Percentiles rank a stretch among this genome's conserved stretches.
These are phyloP conservation scores for Fusarium agapanthi DNA, from an alignment of 2,329 filamentous ascomycete species.

Conservation along the genomic window DNA sequence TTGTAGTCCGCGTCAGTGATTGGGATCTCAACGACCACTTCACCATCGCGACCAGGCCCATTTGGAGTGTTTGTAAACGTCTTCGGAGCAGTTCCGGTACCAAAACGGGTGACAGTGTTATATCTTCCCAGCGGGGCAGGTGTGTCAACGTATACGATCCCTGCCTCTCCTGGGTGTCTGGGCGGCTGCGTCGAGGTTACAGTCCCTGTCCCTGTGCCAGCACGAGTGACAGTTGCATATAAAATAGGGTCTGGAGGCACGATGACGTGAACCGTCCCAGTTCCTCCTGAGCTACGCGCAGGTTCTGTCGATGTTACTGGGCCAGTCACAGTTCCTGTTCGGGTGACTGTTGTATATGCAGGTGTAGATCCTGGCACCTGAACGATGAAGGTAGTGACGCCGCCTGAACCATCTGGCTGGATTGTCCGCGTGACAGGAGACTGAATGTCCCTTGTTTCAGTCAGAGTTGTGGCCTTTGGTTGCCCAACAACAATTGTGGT, in stretches of 20 bases:
- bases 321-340: accelerated
- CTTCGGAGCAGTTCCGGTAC: background rate
- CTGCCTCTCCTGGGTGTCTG: background rate
- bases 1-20: background rate
- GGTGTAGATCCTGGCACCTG: background rate
- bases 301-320: background rate
- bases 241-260: background rate
- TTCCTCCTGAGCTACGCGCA: background rate
- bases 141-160: background rate
- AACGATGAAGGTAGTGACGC: background rate
- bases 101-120: background rate
- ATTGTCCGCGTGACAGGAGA: background rate
- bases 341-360: background rate
- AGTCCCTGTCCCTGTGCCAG: background rate
- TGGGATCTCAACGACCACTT: background rate
- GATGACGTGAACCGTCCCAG: background rate
- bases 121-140: background rate
- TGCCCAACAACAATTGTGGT: background rate
- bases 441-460: background rate
- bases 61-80: background rate
- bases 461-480: background rate
- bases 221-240: background rate
- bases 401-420: background rate
- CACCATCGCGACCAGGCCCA: background rate
- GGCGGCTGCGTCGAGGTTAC: background rate